phyloP scores from a whole-genome alignment of 345 rosid species.

The Eucalyptus pauciflora region DNA sequence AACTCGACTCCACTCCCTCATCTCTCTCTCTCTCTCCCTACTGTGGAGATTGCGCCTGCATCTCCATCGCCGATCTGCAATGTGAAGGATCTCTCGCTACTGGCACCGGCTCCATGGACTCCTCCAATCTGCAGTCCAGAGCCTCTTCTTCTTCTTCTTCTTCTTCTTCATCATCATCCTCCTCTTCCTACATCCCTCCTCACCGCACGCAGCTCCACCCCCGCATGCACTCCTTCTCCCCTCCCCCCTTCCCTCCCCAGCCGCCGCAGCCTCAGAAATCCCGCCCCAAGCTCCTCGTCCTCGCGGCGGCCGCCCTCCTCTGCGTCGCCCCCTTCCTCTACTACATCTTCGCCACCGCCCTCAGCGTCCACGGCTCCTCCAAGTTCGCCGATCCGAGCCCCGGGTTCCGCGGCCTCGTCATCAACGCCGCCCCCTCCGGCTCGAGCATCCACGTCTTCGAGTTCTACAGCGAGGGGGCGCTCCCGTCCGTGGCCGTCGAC shows the following conservation, averaged over 20 bases:
- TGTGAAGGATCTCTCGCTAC: neutral
- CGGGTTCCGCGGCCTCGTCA: slow-evolving; percentile 9
- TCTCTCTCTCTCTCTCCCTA: neutral
- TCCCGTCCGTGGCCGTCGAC: slow-evolving; percentile 12
- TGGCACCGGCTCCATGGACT: slow-evolving; percentile 10
- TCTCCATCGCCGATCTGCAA: neutral
- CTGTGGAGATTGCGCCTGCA: neutral
- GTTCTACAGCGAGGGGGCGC: slow-evolving; percentile 19
- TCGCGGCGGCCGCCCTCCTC: slow-evolving; percentile 9
- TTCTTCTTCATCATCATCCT: neutral
- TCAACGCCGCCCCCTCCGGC: slow-evolving; percentile 5
- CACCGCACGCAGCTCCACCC: slow-evolving; percentile 46
- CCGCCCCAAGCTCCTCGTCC: slow-evolving; percentile 7
- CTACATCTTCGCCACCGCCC: slow-evolving; percentile 26
- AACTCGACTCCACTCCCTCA: neutral
- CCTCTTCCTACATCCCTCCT: slow-evolving; percentile 25
- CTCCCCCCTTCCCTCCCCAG: neutral
- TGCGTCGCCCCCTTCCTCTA: slow-evolving; percentile 22
- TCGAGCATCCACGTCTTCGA: slow-evolving; percentile 17
- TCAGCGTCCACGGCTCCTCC: slow-evolving; percentile 21
- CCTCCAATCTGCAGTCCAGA: slow-evolving; percentile 13
- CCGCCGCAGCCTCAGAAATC: neutral
- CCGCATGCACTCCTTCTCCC: slow-evolving; percentile 19
- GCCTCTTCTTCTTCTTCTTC: neutral
- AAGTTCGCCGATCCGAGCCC: slow-evolving; percentile 13